phyloP scores from a whole-genome alignment of 139 green algal genomes.

The Bryopsis sp. region DNA sequence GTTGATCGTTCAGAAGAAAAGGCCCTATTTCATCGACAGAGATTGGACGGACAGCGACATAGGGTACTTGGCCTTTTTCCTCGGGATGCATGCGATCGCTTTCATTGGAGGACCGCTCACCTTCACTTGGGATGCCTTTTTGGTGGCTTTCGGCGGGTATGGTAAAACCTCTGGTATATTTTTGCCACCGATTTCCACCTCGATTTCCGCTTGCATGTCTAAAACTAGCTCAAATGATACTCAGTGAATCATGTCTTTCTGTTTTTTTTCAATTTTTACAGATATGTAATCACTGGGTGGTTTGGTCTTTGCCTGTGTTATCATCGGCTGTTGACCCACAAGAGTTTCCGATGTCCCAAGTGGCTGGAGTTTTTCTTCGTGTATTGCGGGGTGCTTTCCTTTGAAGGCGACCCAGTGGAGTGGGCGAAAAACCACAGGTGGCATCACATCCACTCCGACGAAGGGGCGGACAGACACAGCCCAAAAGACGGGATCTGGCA shows the following conservation, averaged over 20 bases:
- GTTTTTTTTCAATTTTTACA: too few species aligned
- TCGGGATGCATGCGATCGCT: conserved; percentile 61
- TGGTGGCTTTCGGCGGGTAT: conserved; percentile 61
- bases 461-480: conserved; percentile 91
- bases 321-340: conserved; percentile 90
- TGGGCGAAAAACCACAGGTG: conserved; percentile 45
- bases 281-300: conserved; percentile 93
- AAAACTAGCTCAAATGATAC: too few species aligned
- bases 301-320: conserved; percentile 94
- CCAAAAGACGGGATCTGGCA: conserved; percentile 98
- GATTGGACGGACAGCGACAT: conserved; percentile 64
- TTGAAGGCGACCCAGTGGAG: conserved; percentile 84
- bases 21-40: conserved; percentile 39
- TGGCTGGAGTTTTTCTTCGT: conserved; percentile 97
- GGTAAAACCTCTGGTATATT: too few species aligned
- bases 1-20: conserved; percentile 46
- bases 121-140: conserved; percentile 65
- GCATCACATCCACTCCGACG: conserved; percentile 97
- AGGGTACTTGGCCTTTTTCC: conserved; percentile 65
- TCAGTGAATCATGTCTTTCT: too few species aligned
- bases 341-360: conserved; percentile 86
- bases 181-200: too few species aligned
- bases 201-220: too few species aligned
- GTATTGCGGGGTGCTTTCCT: conserved; percentile 92
- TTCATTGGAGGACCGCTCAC: conserved; percentile 65